Evolutionary conservation across 2,329 filamentous ascomycete genomes (phyloP).

Genomic region (Penicillium sumatraense): DNA sequence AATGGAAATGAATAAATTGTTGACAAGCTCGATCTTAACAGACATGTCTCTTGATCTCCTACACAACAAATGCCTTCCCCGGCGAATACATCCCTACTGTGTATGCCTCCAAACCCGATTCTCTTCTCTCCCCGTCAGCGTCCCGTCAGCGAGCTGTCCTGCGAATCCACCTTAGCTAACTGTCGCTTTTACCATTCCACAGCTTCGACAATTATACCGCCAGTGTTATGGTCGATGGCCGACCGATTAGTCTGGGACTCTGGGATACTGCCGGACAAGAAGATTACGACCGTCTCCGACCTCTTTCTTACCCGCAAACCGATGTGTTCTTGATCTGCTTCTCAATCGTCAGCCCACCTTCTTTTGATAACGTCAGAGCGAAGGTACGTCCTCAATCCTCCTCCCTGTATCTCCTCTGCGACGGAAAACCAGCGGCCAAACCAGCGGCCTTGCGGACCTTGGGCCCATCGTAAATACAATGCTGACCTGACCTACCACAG

Average conservation of each 20-base stretch:
- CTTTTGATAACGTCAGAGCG: slow-evolving; percentile 98
- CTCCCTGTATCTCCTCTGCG: background rate
- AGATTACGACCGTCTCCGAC: slow-evolving; percentile 94
- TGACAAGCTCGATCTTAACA: slow-evolving; percentile 45
- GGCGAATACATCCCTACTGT: slow-evolving; percentile 99
- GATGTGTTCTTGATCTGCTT: slow-evolving; percentile 99
- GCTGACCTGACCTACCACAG: slow-evolving; percentile 51
- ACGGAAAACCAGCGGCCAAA: too few relatives aligned
- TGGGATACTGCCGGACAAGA: slow-evolving; percentile 99
- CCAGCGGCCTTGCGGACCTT: too few relatives aligned
- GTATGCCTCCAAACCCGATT: slow-evolving; percentile 36
- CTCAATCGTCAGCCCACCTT: slow-evolving; percentile 95
- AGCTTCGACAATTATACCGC: slow-evolving; percentile 99
- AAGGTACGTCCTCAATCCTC: slow-evolving; percentile 67
- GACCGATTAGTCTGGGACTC: slow-evolving; percentile 92
- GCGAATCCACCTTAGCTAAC: slow-evolving; percentile 4
- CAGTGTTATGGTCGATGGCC: slow-evolving; percentile 98
- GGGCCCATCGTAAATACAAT: too few relatives aligned
- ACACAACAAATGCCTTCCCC: slow-evolving; percentile 99
- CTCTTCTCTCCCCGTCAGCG: slow-evolving; percentile 18
- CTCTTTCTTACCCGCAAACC: slow-evolving; percentile 96
- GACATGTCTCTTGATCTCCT: slow-evolving; percentile 99
- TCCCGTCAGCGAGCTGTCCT: background rate
- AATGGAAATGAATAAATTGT: slow-evolving; percentile 4
- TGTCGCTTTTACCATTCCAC: slow-evolving; percentile 16